A percentile compares a stretch with the other conserved stretches of the same genome.
Conservation (phyloP, 352 stramenopile species). For the Globisporangium sylvaticum region DNA sequence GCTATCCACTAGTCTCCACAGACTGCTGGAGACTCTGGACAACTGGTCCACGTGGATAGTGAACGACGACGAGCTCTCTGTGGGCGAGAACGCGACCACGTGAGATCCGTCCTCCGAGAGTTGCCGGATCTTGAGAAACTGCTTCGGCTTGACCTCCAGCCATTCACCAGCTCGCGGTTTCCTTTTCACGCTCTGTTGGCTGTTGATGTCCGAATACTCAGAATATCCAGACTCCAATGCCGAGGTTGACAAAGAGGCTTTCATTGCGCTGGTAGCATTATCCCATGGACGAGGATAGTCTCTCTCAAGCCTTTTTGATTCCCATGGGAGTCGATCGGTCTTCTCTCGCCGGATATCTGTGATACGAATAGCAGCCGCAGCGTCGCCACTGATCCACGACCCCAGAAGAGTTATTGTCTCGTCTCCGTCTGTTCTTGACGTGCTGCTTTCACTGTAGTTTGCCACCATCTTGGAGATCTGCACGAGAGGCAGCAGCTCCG, state of each 20-base stretch:
- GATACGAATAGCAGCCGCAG: not conserved
- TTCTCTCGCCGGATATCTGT: not conserved
- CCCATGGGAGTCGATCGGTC: slow-evolving; percentile 18
- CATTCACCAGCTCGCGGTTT: slow-evolving; percentile 44
- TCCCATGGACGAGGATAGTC: slow-evolving; percentile 27
- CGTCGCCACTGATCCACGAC: slow-evolving; percentile 1
- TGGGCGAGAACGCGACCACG: slow-evolving; percentile 21
- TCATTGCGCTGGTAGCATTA: not conserved
- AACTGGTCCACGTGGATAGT: slow-evolving; percentile 27
- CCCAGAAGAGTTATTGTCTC: not conserved
- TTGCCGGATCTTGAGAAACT: slow-evolving; percentile 42
- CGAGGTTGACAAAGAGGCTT: not conserved
- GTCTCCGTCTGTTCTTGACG: not conserved
- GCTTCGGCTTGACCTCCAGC: slow-evolving; percentile 42
- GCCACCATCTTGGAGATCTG: slow-evolving; percentile 12
- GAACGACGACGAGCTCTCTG: slow-evolving; percentile 18
- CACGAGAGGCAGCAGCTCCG: slow-evolving; percentile 10
- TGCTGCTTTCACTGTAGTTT: not conserved
- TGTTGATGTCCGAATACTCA: not conserved
- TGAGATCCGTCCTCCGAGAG: slow-evolving; percentile 29
- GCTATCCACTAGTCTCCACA: slow-evolving; percentile 33
- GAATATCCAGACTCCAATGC: not conserved
- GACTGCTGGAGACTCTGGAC: slow-evolving; percentile 28
- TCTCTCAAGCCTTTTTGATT: slow-evolving; percentile 6
- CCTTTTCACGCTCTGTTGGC: not conserved